Base-by-base conservation (phyloP, 352 stramenopile genomes). In the Phytophthora quininea region DNA sequence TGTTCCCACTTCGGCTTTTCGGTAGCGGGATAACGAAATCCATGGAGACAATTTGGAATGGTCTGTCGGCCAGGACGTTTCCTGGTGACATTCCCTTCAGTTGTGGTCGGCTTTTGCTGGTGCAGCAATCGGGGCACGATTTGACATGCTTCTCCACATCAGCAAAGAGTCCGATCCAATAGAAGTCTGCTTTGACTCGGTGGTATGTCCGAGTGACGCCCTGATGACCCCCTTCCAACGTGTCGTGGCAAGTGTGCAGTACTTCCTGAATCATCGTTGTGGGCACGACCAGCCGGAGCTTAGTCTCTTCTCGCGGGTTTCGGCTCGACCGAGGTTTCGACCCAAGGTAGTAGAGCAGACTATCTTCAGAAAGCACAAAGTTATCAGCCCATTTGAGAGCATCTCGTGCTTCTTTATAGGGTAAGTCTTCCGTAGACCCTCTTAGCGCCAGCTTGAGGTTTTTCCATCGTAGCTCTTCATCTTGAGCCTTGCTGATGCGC, bases 381-480 rank as follows among this genome's bases (percentile, higher is more conserved):
- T 11, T n/a, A 11, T 64, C 58, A 9, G 38, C 37, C 1, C 52
- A n/a, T 15, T 58, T 64, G 9, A 12, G 15, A 1, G 32, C 56
- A 3, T 58, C 31, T 2, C 8, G 5, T 15, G n/a, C 27, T 52
- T 43, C 7, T 43, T 8, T 6, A 40, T 40, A 11, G 10, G 6
- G 6, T 11, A 40, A 11, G 6, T 40, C 35, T 11, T 40, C 35
- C 10, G 35, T 2, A 58, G 15, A 11, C 12, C 40, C 48, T 14
- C 37, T 7, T 1, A 66, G 19, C 6, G n/a, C 14, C 1, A 6
- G 4, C 10, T 67, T 61, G 0, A 67, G 32, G 4, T 45, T 30
- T n/a, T 31, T 6, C 51, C 43, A 67, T 35, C 24, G 55, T 12
- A 15, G 8, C 9, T 67, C 43, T 43, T 67, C 59, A 14, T 67